Evolutionary conservation across 2,329 filamentous ascomycete genomes (phyloP), one percentile per base, ranked within the genome.

Genomic region (Hypoxylon sp.): DNA sequence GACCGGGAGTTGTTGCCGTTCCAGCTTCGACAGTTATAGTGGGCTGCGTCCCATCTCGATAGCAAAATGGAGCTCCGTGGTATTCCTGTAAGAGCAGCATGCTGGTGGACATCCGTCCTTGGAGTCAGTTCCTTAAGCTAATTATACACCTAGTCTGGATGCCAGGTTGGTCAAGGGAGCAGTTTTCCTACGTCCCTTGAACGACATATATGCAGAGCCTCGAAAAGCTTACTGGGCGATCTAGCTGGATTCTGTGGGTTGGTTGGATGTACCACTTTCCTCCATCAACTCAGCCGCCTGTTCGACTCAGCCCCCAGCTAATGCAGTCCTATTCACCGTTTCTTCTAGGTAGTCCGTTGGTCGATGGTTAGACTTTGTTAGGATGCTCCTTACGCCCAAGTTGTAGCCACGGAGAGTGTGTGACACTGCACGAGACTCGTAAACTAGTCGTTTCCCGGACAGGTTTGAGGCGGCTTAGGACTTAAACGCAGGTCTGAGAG

Each of bases 281-380:
- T 80, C 27, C 81, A 85, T 84, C 37, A 82, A 61, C 15, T 78
- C 77, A 4, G 80, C 76, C 8, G 78, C 79, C 73, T 86, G 83
- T 42, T 83, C 79, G 69, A 86, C 83, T 2, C 84, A 32, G 15
- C 35, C 21, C 44, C 24, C 13, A 42, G 24, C 10, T 37, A 8
- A 31, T 32, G 6, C 2, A 31, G 13, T 51, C 19, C 29, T 21
- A 27, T 5, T 13, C 8, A 32, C 56, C 46, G 56, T 19, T 50
- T 50, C 21, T 19, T 17, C 32, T 19, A 32, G 24, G 24, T 27
- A 27, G 35, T 27, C 27, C 8, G n/a, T 60, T 24, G 7, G 35
- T 58, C n/a, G 10, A 47, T 27, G 2, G n/a, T 17, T 32, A 13
- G 39, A 29, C 35, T 6, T 56, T 39, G 37, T 42, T 13, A 56